Evolutionary conservation across 2,329 filamentous ascomycete genomes (phyloP), one percentile per base, ranked within the genome.

Genomic region (Colletotrichum sp.): DNA sequence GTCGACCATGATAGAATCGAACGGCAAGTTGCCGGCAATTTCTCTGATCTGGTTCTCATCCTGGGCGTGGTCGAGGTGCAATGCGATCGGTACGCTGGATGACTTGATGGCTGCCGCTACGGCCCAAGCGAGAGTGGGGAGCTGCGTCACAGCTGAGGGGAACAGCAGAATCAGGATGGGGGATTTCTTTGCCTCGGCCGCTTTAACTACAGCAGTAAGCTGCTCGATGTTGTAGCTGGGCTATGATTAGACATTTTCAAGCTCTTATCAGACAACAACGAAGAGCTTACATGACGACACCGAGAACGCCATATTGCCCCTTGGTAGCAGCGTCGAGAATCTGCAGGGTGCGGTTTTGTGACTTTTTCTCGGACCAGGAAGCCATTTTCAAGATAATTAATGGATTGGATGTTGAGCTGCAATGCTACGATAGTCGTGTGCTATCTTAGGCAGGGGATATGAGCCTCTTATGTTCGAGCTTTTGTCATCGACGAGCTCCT

Each of bases 1-100:
- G 83, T 95, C 94, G 0, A 95, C 91, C 93, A 95, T 95, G 81
- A 95, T 94, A 69, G 87, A 90, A 82, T 95, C 93, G 78, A 95
- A 95, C 0, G 87, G 87, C 48, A 91, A 85, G 3, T 86, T 85
- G 0, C 91, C 91, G 0, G 91, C 92, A 21, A 73, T 59, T 0
- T 84, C 85, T 7, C 88, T 87, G 77, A 94, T 92, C 59, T 91
- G 88, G 72, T 88, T 88, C 34, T 90, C 89, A 7, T 88, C 88
- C 79, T 93, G 92, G 7, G 91, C 92, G 82, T 94, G 92, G 85
- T 94, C 92, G 80, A 94, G 89, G 83, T 94, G 92, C 13, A 94
- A 57, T 4, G 73, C 55, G n/a, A 75, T 30, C 0, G 73, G 73
- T 6, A 75, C 73, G 18, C 34, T 68, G 18, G 73, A 60, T 3